Percentiles rank a stretch among this genome's conserved stretches.
These are phyloP conservation scores for Fonsecaea pugnacius DNA, from an alignment of 2,329 filamentous ascomycete species.

Conservation along the genomic window DNA sequence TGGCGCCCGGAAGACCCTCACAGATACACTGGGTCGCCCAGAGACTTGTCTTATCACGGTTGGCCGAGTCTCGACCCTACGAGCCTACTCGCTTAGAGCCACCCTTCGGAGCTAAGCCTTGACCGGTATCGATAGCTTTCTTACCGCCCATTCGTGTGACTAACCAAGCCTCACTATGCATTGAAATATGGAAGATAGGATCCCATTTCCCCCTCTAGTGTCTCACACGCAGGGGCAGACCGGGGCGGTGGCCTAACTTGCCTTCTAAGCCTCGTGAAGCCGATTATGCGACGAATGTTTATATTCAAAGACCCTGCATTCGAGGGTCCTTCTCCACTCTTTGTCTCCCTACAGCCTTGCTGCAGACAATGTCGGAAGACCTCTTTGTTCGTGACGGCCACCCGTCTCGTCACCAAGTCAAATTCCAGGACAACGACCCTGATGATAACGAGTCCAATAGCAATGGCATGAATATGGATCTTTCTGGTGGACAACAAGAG, in stretches of 20 bases:
- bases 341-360: constrained; percentile 27
- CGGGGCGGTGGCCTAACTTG: constrained; percentile 21
- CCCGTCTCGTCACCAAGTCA: constrained; percentile 5
- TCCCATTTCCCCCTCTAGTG: constrained; percentile 18
- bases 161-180: constrained; percentile 22
- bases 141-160: constrained; percentile 33
- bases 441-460: constrained; percentile 11
- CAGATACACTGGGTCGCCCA: constrained; percentile 12
- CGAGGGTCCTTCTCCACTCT: constrained; percentile 20
- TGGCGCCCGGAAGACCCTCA: constrained; percentile 21
- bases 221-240: constrained; percentile 25
- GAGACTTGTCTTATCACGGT: constrained; percentile 27
- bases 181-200: constrained; percentile 23
- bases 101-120: constrained; percentile 11
- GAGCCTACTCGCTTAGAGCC: constrained; percentile 16
- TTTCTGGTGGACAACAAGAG: neutral
- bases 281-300: constrained; percentile 15
- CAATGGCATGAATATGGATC: constrained; percentile 10
- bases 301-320: constrained; percentile 28
- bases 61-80: constrained; percentile 17
- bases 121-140: constrained; percentile 17
- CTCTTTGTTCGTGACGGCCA: constrained; percentile 21
- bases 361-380: constrained; percentile 25
- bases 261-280: constrained; percentile 25
- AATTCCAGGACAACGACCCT: constrained; percentile 12